phyloP scores from a whole-genome alignment of 805 yeast species.

The Ogataea polymorpha region DNA sequence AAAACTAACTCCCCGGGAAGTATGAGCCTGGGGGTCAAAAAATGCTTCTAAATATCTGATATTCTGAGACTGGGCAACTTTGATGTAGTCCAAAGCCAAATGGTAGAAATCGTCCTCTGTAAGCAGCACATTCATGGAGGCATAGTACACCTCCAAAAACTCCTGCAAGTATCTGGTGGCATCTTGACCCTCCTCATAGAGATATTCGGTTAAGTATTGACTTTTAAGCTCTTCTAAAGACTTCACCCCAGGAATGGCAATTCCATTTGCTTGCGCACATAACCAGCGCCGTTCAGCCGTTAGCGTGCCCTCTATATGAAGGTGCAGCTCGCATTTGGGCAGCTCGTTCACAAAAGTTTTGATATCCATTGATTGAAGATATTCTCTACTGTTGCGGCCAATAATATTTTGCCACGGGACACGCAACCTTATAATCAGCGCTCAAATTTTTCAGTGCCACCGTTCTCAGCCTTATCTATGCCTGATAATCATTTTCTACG shows the following conservation, averaged over 20 bases:
- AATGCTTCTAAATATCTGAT: conserved; percentile 45
- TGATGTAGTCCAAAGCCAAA: conserved; percentile 42
- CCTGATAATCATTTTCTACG: not conserved
- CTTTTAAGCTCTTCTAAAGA: conserved; percentile 35
- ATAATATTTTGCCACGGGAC: not conserved
- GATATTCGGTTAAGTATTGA: conserved; percentile 32
- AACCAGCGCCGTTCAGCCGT: conserved; percentile 39
- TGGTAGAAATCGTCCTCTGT: conserved; percentile 42
- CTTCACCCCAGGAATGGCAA: conserved; percentile 30
- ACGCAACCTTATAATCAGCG: not conserved
- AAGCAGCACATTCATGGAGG: conserved; percentile 44
- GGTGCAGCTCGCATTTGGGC: conserved; percentile 48
- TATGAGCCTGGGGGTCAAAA: conserved; percentile 48
- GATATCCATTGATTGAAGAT: not conserved
- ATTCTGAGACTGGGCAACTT: conserved; percentile 38
- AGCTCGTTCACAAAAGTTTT: conserved; percentile 34
- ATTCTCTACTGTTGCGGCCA: not conserved
- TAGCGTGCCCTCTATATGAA: conserved; percentile 44
- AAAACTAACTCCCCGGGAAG: conserved; percentile 39
- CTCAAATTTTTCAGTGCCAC: not conserved
- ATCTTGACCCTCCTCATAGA: conserved; percentile 34
- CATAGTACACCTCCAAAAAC: conserved; percentile 44
- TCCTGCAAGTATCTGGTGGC: conserved; percentile 41
- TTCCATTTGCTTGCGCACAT: conserved; percentile 30
- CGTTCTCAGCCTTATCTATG: not conserved